phyloP scores from a whole-genome alignment of 140 eudicot genomes.

The Ambrosia hybrid region DNA sequence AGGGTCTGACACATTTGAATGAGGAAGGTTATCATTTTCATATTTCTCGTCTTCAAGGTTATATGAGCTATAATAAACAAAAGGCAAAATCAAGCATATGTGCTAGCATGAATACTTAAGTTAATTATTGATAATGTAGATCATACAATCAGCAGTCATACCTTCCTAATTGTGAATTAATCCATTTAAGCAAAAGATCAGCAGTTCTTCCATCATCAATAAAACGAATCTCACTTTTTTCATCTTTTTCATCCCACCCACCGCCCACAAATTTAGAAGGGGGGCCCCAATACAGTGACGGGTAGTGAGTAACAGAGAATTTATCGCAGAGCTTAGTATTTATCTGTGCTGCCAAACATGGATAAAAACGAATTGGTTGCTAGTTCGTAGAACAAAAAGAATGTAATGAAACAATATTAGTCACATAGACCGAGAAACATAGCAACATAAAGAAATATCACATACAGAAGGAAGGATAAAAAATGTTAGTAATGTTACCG shows the following conservation, averaged over 20 bases:
- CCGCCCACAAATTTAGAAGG: conserved; percentile 70
- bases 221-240: conserved; percentile 50
- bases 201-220: conserved; percentile 76
- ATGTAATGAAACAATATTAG: not conserved
- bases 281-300: conserved; percentile 76
- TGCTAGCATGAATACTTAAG: too few species aligned
- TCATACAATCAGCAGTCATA: conserved; percentile 5
- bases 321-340: conserved; percentile 80
- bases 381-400: not conserved
- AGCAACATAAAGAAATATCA: not conserved
- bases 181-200: conserved; percentile 76
- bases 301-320: conserved; percentile 72
- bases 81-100: conserved; percentile 9
- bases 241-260: conserved; percentile 55
- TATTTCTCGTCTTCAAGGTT: conserved; percentile 56
- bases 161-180: conserved; percentile 75
- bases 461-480: not conserved
- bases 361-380: conserved; percentile 40
- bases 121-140: too few species aligned
- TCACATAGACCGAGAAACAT: not conserved
- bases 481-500: conserved; percentile 44
- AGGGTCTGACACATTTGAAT: conserved; percentile 56
- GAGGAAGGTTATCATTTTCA: conserved; percentile 55
- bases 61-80: conserved; percentile 61
- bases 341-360: conserved; percentile 92